Base-by-base conservation (phyloP, 257 asterid genomes). In the Salvia rosmarinus region DNA sequence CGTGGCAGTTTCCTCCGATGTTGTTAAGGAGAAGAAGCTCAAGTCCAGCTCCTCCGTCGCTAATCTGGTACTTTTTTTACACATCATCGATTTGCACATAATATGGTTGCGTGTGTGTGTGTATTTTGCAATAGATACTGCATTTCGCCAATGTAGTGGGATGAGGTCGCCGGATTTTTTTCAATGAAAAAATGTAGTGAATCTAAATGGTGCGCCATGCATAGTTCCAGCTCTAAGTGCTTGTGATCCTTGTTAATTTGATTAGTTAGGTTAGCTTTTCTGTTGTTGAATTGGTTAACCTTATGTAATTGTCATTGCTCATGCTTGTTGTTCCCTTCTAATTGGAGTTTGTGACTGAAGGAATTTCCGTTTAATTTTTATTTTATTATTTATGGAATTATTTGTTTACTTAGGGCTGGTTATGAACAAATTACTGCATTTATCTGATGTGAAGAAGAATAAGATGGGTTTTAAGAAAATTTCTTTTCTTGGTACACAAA, bases 1-100 rank as follows among this genome's bases (percentile, higher is more conserved):
- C 19, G 80, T 81, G n/a, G 91, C 91, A 0, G 92, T 90, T 54
- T 80, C 87, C 6, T 88, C 96, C 7, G 93, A 92, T 82, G 90
- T 86, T 12, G 83, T 86, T 76, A 90, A 90, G 90, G 93, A 85
- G 75, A 88, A 85, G 80, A 88, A 87, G 80, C 72, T 84, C 58
- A 84, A 87, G 56, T 73, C 89, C 71, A 80, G 51, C 72, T 75
- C 86, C 21, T 32, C 83, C 52, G 63, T 43, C 44, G 57, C 88
- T 74, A 85, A 82, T 81, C 79, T 83, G 91, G 97, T 92, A 83
- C 51, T 1, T 30, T 3, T 30, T 21, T 51, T 40, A 21, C 23
- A 63, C 52, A 19, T 12, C 68, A 10, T 63, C 13, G 20, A 20
- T 63, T 58, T 35, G 12, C 66, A 9, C 44, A 14, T 58, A 9